These are phyloP conservation scores for Apophysomyces trapeziformis DNA, from an alignment of 371 early-diverging fungal species.

Conservation along the genomic window DNA sequence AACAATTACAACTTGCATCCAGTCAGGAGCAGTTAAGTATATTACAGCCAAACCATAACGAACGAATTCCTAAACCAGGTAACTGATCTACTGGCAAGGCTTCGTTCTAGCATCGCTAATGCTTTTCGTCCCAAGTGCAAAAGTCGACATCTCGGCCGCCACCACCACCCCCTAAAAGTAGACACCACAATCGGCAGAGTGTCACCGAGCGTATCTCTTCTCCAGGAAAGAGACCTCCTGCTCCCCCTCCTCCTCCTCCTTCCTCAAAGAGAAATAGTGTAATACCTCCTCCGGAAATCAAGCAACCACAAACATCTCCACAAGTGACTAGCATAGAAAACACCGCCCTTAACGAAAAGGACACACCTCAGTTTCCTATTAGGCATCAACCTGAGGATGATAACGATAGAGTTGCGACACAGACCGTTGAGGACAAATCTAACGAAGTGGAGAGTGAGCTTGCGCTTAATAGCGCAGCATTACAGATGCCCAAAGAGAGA, in stretches of 20 bases:
- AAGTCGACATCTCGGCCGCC: constrained; percentile 16
- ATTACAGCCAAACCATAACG: background rate
- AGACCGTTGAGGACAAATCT: too few species aligned
- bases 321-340: too few species aligned
- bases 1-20: constrained; percentile 13
- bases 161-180: constrained; percentile 26
- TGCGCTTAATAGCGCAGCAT: too few species aligned
- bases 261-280: background rate
- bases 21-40: constrained; percentile 8
- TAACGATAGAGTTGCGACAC: too few species aligned
- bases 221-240: constrained; percentile 3
- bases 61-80: background rate
- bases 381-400: too few species aligned
- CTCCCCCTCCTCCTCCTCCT: constrained; percentile 12
- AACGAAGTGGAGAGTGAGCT: too few species aligned
- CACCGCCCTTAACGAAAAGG: too few species aligned
- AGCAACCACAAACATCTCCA: too few species aligned
- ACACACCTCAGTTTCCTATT: too few species aligned
- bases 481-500: too few species aligned
- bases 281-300: background rate
- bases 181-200: constrained; percentile 13
- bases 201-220: background rate
- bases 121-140: constrained; percentile 11
- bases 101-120: too few species aligned
- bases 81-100: background rate